Evolutionary conservation across 495 filamentous ascomycete genomes (phyloP).

Genomic region (Penicillium canariense): DNA sequence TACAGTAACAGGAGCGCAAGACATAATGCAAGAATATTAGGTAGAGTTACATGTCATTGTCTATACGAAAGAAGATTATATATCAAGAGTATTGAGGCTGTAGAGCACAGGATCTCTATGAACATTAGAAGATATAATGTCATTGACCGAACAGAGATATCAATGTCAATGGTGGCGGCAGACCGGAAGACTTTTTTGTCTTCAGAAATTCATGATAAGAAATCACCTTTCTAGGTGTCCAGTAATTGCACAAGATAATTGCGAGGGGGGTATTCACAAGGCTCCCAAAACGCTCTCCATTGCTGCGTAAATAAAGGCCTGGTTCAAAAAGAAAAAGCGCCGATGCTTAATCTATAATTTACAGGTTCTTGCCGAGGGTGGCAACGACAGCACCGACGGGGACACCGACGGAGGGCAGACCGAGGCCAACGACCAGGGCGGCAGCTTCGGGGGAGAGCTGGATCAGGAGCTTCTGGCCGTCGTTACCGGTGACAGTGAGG

Average conservation of each 20-base stretch:
- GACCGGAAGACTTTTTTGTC: constrained; percentile 5
- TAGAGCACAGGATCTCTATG: not conserved
- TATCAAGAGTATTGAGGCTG: not conserved
- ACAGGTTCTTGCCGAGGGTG: constrained; percentile 38
- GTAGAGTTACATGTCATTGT: not conserved
- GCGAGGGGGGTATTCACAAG: constrained; percentile 17
- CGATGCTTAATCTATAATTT: constrained; percentile 15
- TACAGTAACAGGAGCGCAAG: no score
- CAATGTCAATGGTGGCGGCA: constrained; percentile 6
- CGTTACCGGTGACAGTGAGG: constrained; percentile 34
- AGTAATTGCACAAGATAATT: constrained; percentile 21
- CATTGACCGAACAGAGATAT: constrained; percentile 8
- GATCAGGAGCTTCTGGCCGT: constrained; percentile 36
- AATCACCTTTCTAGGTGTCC: constrained; percentile 14
- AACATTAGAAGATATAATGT: constrained; percentile 10
- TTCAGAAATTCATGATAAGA: constrained; percentile 15
- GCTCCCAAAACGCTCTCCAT: constrained; percentile 24
- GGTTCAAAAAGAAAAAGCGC: not conserved
- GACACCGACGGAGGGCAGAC: constrained; percentile 32
- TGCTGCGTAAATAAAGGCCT: constrained; percentile 20
- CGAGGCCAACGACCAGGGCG: constrained; percentile 36
- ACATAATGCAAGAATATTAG: no score
- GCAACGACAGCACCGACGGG: constrained; percentile 37
- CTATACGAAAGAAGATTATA: not conserved
- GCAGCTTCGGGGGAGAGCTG: constrained; percentile 34